Evolutionary conservation across 495 filamentous ascomycete genomes (phyloP), one percentile per base, ranked within the genome.

Genomic region (Staphylotrichum tortipilum): DNA sequence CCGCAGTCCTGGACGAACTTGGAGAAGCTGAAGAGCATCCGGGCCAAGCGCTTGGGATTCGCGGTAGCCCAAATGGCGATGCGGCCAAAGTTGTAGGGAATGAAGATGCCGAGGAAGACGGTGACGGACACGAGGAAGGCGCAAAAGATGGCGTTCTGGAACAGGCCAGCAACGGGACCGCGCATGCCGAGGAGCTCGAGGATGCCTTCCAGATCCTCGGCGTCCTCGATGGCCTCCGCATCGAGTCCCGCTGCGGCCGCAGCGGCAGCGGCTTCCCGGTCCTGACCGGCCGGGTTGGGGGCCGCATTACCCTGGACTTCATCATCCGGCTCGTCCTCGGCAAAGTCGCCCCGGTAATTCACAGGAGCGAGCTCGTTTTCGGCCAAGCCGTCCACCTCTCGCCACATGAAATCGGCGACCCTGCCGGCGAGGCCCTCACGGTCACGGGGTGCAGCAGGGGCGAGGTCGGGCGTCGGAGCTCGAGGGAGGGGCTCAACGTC

Each of bases 171-270:
- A 3, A 97, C 71, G 2, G 94, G 94, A 0, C 92, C 92, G 57
- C 94, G 86, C 85, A 99, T 92, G 41, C 92, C 92, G 29, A 99
- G 83, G 10, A 99, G 77, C 61, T 99, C 92, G 73, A 97, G 78
- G 41, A 99, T 87, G 6, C 92, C 92, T 63, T 99, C 92, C n/a
- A 99, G 80, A 57, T 99, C 92, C 66, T 99, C 92, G 9, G 84
- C 88, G 55, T 94, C 89, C 45, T 97, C 92, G 29, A 75, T 65
- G 12, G 71, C 72, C 46, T 76, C 73, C 11, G 66, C 66, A 38
- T 76, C 72, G 3, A 76, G 58, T 9, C 64, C 70, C 7, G 70
- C 67, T 17, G 61, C 68, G 6, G 57, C 65, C 5, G 66, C 71
- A n/a, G 65, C 68, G 39, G 69, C 69, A 9, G 61, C 65, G 1